phyloP scores from a whole-genome alignment of 1,284 basidiomycete species.

The Boletellus deceptivus region DNA sequence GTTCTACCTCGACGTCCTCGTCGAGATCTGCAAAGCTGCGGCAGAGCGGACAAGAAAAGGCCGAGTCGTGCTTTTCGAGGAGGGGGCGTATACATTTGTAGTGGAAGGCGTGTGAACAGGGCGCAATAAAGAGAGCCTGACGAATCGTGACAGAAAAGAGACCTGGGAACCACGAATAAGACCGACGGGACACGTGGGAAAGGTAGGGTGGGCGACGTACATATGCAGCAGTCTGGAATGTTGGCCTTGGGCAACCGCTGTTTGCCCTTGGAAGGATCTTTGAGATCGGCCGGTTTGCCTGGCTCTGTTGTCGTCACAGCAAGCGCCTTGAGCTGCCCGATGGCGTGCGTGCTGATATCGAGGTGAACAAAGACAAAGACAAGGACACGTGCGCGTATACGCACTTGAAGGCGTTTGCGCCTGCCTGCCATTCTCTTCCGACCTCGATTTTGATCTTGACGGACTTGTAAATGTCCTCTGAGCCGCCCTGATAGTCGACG shows the following conservation, averaged over 20 bases:
- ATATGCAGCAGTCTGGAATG: slow-evolving; percentile 93
- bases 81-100: slow-evolving; percentile 97
- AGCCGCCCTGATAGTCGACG: slow-evolving; percentile 97
- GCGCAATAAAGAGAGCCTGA: slow-evolving; percentile 96
- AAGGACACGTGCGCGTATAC: slow-evolving; percentile 33
- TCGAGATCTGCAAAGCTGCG: slow-evolving; percentile 92
- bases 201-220: slow-evolving; percentile 44
- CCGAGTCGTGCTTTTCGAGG: slow-evolving; percentile 83
- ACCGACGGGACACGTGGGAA: not conserved
- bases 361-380: not conserved
- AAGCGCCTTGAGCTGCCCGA: slow-evolving; percentile 79
- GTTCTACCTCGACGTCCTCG: slow-evolving; percentile 87
- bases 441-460: slow-evolving; percentile 96
- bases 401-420: slow-evolving; percentile 93
- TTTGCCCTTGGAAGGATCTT: slow-evolving; percentile 28
- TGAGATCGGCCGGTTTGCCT: slow-evolving; percentile 11
- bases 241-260: slow-evolving; percentile 44
- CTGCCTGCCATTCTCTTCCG: slow-evolving; percentile 86
- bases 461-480: slow-evolving; percentile 96
- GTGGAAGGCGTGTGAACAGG: slow-evolving; percentile 96
- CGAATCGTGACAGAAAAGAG: slow-evolving; percentile 92
- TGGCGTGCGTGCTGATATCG: slow-evolving; percentile 62
- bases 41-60: slow-evolving; percentile 95
- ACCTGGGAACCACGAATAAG: slow-evolving; percentile 42
- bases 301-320: slow-evolving; percentile 37